These are phyloP conservation scores for Scopulariopsis brevicaulis DNA, from an alignment of 2,329 filamentous ascomycete genomes.

Conservation along the genomic window DNA sequence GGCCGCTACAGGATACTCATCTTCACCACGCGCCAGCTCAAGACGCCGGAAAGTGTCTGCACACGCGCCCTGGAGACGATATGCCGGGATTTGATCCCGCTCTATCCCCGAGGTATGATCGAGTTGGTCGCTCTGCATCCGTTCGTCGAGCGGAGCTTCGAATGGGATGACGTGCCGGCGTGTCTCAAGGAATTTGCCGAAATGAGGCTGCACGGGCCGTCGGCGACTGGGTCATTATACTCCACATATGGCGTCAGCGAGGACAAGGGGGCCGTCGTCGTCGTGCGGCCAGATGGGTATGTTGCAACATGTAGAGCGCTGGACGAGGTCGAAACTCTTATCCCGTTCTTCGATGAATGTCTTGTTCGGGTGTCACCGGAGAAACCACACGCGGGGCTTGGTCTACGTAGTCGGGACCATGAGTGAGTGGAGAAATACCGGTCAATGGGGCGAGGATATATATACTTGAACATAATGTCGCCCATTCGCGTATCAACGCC, in stretches of 20 bases:
- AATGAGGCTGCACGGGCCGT: slow-evolving; percentile 25
- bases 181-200: slow-evolving; percentile 42
- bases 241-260: slow-evolving; percentile 45
- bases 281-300: slow-evolving; percentile 58
- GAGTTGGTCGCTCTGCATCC: slow-evolving; percentile 37
- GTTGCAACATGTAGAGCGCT: too few relatives aligned
- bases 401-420: too few relatives aligned
- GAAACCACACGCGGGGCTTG: too few relatives aligned
- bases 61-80: slow-evolving; percentile 10
- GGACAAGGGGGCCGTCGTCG: slow-evolving; percentile 41
- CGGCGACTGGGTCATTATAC: slow-evolving; percentile 33
- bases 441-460: too few relatives aligned
- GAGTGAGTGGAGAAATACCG: too few relatives aligned
- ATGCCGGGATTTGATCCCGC: too few relatives aligned
- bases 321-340: too few relatives aligned
- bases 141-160: slow-evolving; percentile 29
- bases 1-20: slow-evolving; percentile 42
- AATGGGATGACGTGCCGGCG: slow-evolving; percentile 45
- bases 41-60: slow-evolving; percentile 33
- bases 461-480: too few relatives aligned
- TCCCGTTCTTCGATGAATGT: too few relatives aligned
- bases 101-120: too few relatives aligned
- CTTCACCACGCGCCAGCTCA: slow-evolving; percentile 45
- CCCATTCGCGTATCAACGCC: too few relatives aligned
- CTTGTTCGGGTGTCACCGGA: too few relatives aligned